These are phyloP conservation scores for Raddia distichophylla DNA, from an alignment of 176 grass and related monocot genomes.

Conservation along the genomic window DNA sequence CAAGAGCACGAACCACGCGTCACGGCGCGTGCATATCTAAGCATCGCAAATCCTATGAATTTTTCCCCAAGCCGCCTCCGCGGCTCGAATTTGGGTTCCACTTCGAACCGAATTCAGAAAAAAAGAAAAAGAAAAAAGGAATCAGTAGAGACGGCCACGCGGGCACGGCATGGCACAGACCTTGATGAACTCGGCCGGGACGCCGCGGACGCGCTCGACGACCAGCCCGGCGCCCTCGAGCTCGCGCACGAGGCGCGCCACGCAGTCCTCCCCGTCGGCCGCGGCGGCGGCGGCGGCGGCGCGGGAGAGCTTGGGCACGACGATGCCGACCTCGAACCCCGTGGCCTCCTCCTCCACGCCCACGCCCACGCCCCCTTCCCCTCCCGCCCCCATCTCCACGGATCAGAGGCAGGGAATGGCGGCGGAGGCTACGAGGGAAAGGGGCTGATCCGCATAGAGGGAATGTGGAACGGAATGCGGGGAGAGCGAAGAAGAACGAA, in stretches of 20 bases:
- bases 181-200: slow-evolving; percentile 91
- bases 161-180: slow-evolving; percentile 23
- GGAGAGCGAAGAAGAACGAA: slow-evolving; percentile 1
- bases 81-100: background rate
- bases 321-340: slow-evolving; percentile 76
- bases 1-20: background rate
- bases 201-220: slow-evolving; percentile 72
- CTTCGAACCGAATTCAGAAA: background rate
- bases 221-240: slow-evolving; percentile 68
- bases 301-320: slow-evolving; percentile 66
- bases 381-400: slow-evolving; percentile 28
- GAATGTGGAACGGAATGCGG: slow-evolving; percentile 31
- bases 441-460: slow-evolving; percentile 49
- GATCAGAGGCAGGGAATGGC: slow-evolving; percentile 30
- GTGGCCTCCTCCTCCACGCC: slow-evolving; percentile 61
- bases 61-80: background rate
- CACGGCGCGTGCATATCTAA: background rate
- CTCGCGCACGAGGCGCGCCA: slow-evolving; percentile 62
- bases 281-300: slow-evolving; percentile 9
- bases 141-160: background rate
- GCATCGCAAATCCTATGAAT: background rate
- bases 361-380: background rate
- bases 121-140: too few species aligned
- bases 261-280: slow-evolving; percentile 43
- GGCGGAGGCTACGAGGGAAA: slow-evolving; percentile 8